phyloP scores from a whole-genome alignment of 192 early-diverging fungal genomes.

The Irineochytrium annulatum region DNA sequence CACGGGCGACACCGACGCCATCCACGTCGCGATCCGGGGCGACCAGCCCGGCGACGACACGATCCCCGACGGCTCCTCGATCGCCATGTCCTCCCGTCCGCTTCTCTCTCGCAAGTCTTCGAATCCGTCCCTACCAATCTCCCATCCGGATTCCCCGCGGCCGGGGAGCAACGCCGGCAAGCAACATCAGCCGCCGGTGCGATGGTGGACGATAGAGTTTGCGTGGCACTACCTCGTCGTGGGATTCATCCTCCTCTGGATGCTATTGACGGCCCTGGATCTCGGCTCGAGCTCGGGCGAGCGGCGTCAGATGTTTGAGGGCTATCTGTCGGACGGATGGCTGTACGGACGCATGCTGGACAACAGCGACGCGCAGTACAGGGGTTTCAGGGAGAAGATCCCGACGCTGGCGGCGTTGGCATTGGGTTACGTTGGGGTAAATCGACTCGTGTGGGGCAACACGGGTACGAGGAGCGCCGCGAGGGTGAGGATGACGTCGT shows the following conservation, averaged over 20 bases:
- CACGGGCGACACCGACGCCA: too few species aligned
- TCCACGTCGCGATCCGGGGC: too few species aligned
- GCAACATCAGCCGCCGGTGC: constrained; percentile 7
- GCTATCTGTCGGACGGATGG: constrained; percentile 62
- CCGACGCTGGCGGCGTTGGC: constrained; percentile 45
- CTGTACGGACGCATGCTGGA: constrained; percentile 52
- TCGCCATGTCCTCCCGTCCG: too few species aligned
- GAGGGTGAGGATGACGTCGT: constrained; percentile 24
- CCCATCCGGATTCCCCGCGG: too few species aligned
- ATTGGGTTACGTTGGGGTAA: constrained; percentile 44
- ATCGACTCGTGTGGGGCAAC: constrained; percentile 37
- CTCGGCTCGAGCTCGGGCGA: constrained; percentile 21
- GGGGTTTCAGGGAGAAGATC: constrained; percentile 63
- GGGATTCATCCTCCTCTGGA: constrained; percentile 51
- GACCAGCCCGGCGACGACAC: too few species aligned
- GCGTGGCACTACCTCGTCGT: constrained; percentile 68
- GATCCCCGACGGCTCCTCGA: too few species aligned
- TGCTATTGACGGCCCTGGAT: constrained; percentile 47
- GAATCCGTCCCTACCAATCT: too few species aligned
- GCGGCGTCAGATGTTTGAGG: constrained; percentile 41
- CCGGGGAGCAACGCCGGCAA: too few species aligned
- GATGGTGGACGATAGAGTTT: constrained; percentile 53
- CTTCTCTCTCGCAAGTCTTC: too few species aligned
- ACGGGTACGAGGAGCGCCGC: not conserved
- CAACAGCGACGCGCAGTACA: constrained; percentile 71